Base-by-base conservation (phyloP, 192 early-diverging fungal genomes). In the Haplosporangium gracile region DNA sequence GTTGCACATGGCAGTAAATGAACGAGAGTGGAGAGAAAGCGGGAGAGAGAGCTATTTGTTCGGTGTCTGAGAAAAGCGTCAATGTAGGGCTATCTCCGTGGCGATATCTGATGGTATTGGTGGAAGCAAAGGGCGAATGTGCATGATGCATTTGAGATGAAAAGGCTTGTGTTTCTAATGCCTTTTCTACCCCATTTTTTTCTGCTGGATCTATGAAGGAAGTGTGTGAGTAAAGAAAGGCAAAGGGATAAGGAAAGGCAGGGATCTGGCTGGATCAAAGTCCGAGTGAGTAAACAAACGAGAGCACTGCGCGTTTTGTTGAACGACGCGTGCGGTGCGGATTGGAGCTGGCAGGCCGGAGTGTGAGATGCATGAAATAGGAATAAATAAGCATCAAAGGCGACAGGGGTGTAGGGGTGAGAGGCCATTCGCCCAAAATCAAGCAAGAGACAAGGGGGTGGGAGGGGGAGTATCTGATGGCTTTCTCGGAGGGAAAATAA, bases 181-280 rank as follows among this genome's bases (percentile, higher is more conserved):
- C 60, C 60, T 63, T 57, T 65, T 65, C 60, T 65, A 65, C 60
- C 60, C 60, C 60, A 65, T 65, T 65, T 26, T 65, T 65, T 65
- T 32, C 9, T 20, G 5, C 4, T 51, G 8, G 7, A 57, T 24
- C 24, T 57, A 7, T 57, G 55, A n/a, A 57, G 24, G 55, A 24
- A 9, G 43, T 45, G 43, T 13, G 43, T 45, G 7, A 26, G 49
- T 22, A 18, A 22, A 16, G 11, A 22, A 26, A 57, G 55, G 49
- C 10, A 51, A 43, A 43, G 42, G 10, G 42, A 10, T 4, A 51
- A 57, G 29, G 29, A 24, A 65, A 13, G 29, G 13, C 10, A 29
- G 29, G 29, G 60, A 60, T 15, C 55, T n/a, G 26, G 55, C 55
- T 60, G 60, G 60, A 65, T 65, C 29, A 65, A 65, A 65, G 60